A percentile compares a stretch with the other conserved stretches of the same genome.
These are phyloP conservation scores for Beauveria sp. DNA, from an alignment of 2,329 filamentous ascomycete species.

Conservation along the genomic window DNA sequence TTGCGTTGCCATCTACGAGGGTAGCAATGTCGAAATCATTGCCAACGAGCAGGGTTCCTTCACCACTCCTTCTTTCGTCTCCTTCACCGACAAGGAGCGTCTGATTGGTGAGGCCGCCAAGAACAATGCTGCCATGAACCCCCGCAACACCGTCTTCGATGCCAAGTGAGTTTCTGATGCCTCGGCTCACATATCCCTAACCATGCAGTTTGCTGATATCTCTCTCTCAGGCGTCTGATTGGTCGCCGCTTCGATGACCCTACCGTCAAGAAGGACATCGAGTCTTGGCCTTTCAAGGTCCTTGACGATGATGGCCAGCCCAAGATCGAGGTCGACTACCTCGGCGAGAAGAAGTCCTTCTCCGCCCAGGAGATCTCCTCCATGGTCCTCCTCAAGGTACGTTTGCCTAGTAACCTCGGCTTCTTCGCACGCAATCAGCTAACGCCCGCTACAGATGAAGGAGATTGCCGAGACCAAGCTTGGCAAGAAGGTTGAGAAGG, in stretches of 20 bases:
- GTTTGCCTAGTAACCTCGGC: constrained; percentile 16
- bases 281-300: constrained; percentile 99
- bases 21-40: constrained; percentile 99
- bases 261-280: constrained; percentile 96
- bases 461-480: constrained; percentile 72
- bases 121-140: constrained; percentile 99
- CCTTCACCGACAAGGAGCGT: constrained; percentile 97
- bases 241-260: constrained; percentile 92
- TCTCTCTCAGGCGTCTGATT: constrained; percentile 75
- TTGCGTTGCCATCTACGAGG: constrained; percentile 98
- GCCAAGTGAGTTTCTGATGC: constrained; percentile 66
- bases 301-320: constrained; percentile 82
- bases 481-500: constrained; percentile 76
- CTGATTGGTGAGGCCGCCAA: constrained; percentile 99
- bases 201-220: constrained; percentile 11
- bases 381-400: constrained; percentile 96
- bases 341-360: constrained; percentile 91
- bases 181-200: background rate
- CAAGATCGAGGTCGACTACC: constrained; percentile 90
- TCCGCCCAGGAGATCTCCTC: constrained; percentile 97
- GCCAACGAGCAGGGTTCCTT: constrained; percentile 99
- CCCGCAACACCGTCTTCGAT: constrained; percentile 95
- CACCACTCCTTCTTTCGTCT: constrained; percentile 98
- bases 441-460: constrained; percentile 63
- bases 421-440: constrained; percentile 1